Evolutionary conservation across 768 basidiomycete species (phyloP), one percentile per base, ranked within the genome.

Genomic region (Psilocybe cyanescens): DNA sequence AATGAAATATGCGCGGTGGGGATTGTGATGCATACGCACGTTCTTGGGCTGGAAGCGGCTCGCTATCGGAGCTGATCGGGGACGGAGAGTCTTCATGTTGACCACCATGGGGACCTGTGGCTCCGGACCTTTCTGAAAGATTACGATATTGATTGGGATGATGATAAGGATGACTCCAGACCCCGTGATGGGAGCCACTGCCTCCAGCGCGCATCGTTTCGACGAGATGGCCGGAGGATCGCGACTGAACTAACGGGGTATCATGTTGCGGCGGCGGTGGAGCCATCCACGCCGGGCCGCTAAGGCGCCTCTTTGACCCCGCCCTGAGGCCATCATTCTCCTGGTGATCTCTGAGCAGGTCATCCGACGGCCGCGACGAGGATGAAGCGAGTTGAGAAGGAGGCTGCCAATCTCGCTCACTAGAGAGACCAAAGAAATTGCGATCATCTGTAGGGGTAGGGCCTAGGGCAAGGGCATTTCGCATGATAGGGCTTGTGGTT

Each of bases 21-120:
- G 75, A 74, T 24, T 77, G 75, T 28, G 71, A 71, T 14, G 72
- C 50, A 58, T 57, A 64, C 58, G 61, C 63, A 60, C 66, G 60
- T 70, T 77, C 64, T 56, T 65, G 61, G 70, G 49, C 75, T 74
- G 75, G 68, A 70, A 81, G 67, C 74, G 76, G 78, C 62, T 81
- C 81, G 16, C 87, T 87, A 72, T 90, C 89, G 28, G 88, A 89
- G 68, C 87, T 89, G 65, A 85, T 81, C 47, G 88, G 88, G 0
- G 88, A 90, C 0, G 88, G 88, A 12, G 87, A 86, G 53, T 89
- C 87, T 52, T 89, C 88, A 59, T 80, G 83, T 28, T 62, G 61
- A 45, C 52, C 48, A 50, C 44, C 55, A 29, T 44, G 55, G 35
- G 64, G 47, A 17, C 62, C 62, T 55, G 56, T 66, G 59, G 52